Evolutionary conservation across 2,329 filamentous ascomycete genomes (phyloP).

Genomic region (Colletotrichum sp.): DNA sequence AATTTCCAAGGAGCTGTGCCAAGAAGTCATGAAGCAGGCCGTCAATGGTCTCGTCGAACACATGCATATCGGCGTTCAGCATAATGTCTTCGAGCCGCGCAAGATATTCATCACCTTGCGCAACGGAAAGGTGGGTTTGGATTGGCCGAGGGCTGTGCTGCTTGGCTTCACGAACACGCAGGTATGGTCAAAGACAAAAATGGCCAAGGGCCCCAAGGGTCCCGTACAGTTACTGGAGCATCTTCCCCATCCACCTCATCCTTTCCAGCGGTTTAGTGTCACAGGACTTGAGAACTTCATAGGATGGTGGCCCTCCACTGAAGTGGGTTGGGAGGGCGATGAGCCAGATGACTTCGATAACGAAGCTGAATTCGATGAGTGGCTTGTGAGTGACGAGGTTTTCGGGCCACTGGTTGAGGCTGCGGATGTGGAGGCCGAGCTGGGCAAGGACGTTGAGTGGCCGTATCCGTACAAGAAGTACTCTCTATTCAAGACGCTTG

Average conservation of each 20-base stretch:
- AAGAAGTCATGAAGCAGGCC: neutral
- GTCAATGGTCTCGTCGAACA: neutral
- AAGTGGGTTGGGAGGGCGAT: accelerated
- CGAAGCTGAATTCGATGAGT: neutral
- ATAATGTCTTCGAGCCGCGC: neutral
- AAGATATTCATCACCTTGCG: neutral
- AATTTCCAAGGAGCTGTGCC: neutral
- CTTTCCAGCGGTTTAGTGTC: neutral
- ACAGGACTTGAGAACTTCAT: accelerated
- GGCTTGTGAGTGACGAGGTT: neutral
- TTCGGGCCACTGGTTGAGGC: neutral
- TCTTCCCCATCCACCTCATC: neutral
- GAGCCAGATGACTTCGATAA: neutral
- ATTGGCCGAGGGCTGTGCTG: neutral
- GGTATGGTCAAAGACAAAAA: neutral
- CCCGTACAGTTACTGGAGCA: neutral
- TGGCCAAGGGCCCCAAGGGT: neutral
- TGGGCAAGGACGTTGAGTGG: neutral
- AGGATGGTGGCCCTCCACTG: accelerated
- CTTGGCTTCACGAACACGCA: accelerated
- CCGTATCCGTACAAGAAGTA: neutral
- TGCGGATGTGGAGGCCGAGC: neutral
- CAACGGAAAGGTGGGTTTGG: accelerated
- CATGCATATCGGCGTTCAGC: neutral
- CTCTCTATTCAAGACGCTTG: neutral